phyloP scores from a whole-genome alignment of 129 eudicot species.

The Helianthus annuus region HanXRQr2.0-SUNRISE NC_035440.2:1965587-1966086 shows the following conservation, averaged over 20 bases:
- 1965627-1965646: neutral
- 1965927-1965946: neutral
- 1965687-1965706: neutral
- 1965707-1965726: neutral
- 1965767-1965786: neutral
- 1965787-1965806: no score
- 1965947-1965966: neutral
- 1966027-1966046: no score
- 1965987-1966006: no score
- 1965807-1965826: no score
- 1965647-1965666: neutral
- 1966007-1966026: no score
- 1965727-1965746: neutral
- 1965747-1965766: neutral
- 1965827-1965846: neutral
- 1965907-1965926: neutral
- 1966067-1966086: no score
- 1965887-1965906: neutral
- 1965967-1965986: neutral
- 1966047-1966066: no score
- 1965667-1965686: neutral
- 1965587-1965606: neutral
- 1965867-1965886: neutral
- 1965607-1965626: neutral
- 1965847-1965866: neutral